These are phyloP conservation scores for Fusarium torulosum DNA, from an alignment of 2,329 filamentous ascomycete genomes.

Conservation along the genomic window DNA sequence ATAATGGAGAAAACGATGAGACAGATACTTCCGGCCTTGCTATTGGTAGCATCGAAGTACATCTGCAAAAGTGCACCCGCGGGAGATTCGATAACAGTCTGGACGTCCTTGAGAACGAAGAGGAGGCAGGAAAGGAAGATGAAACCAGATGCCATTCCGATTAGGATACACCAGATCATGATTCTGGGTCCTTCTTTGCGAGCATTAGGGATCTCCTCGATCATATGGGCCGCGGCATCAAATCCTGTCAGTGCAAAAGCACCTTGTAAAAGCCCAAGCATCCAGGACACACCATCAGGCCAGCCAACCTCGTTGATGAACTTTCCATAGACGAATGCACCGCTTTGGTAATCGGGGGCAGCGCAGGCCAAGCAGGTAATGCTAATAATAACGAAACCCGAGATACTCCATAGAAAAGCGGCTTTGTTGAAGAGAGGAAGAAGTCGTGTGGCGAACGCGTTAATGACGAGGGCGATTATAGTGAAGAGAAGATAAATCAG, in stretches of 20 bases:
- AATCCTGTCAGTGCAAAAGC: conserved; percentile 62
- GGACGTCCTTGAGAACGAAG: conserved; percentile 71
- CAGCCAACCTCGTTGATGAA: conserved; percentile 78
- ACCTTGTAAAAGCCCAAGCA: conserved; percentile 66
- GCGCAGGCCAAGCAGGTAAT: conserved; percentile 77
- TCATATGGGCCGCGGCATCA: conserved; percentile 62
- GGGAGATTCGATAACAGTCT: conserved; percentile 66
- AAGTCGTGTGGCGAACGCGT: conserved; percentile 68
- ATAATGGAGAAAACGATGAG: conserved; percentile 75
- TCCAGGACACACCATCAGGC: conserved; percentile 74
- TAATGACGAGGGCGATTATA: conserved; percentile 70
- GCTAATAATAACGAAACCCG: conserved; percentile 76
- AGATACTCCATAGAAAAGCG: conserved; percentile 78
- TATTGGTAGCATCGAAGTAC: conserved; percentile 73
- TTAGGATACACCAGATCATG: conserved; percentile 74
- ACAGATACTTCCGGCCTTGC: conserved; percentile 71
- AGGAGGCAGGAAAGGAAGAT: conserved; percentile 73
- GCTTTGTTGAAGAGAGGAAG: conserved; percentile 75
- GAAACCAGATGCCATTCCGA: conserved; percentile 71
- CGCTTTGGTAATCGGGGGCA: conserved; percentile 73
- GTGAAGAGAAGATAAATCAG: conserved; percentile 77
- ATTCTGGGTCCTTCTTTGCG: conserved; percentile 72
- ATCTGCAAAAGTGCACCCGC: conserved; percentile 73
- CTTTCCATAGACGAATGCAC: conserved; percentile 72
- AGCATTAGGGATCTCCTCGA: conserved; percentile 68